A percentile compares a stretch with the other conserved stretches of the same genome.
These are phyloP conservation scores for Aciculosporium take DNA, from an alignment of 2,329 filamentous ascomycete genomes.

Conservation along the genomic window DNA sequence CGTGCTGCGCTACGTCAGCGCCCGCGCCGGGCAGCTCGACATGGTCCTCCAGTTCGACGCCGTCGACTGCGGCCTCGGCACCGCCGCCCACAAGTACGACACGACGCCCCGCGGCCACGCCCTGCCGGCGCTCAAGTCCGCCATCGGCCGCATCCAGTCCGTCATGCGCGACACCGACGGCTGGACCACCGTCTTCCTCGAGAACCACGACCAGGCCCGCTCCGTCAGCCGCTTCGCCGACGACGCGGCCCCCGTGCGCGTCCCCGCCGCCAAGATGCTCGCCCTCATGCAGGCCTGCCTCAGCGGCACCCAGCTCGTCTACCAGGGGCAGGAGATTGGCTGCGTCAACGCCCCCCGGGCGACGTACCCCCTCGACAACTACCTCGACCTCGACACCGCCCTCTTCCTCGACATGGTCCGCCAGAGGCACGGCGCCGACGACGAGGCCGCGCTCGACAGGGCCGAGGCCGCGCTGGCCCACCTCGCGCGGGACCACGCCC, in stretches of 20 bases:
- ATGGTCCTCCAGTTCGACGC: conserved; percentile 60
- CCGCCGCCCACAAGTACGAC: conserved; percentile 35
- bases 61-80: conserved; percentile 44
- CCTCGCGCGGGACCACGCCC: conserved; percentile 43
- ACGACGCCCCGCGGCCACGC: conserved; percentile 30
- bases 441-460: conserved; percentile 22
- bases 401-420: conserved; percentile 21
- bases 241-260: conserved; percentile 32
- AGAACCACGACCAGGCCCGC: conserved; percentile 51
- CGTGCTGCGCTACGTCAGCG: conserved; percentile 46
- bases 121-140: conserved; percentile 32
- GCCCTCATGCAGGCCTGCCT: conserved; percentile 37
- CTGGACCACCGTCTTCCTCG: conserved; percentile 51
- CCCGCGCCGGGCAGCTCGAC: conserved; percentile 43
- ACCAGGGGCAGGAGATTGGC: conserved; percentile 54
- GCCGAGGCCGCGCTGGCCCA: conserved; percentile 18
- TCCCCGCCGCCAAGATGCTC: conserved; percentile 41
- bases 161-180: conserved; percentile 39
- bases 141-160: conserved; percentile 34
- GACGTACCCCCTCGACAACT: conserved; percentile 45
- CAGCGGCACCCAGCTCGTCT: conserved; percentile 49
- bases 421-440: conserved; percentile 14
- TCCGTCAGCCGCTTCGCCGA: conserved; percentile 40
- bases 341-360: conserved; percentile 44
- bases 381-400: conserved; percentile 34